Base-by-base conservation (phyloP, 768 basidiomycete genomes). In the Leccinum uliginosum region DNA sequence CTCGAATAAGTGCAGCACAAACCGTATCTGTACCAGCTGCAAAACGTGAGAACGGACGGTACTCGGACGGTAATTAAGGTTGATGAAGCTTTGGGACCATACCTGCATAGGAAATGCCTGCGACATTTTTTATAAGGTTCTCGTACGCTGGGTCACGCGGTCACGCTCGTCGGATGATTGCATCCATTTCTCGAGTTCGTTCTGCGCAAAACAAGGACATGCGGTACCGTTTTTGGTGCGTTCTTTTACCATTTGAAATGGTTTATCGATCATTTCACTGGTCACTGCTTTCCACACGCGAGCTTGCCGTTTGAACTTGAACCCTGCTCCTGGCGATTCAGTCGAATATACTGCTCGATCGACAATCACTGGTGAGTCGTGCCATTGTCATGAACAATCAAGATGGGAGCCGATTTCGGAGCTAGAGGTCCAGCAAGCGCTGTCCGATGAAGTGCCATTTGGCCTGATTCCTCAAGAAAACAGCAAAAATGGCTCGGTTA, bases 401-500 rank as follows among this genome's bases (percentile, higher is more conserved):
- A 35, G 11, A 29, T 23, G 17, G 29, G n/a, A 23, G 49, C 55
- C 40, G 48, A 59, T 23, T 7, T 40, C 12, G 29, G 48, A 45
- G 10, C 43, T 65, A 91, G 90, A 80, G 57, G 83, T 86, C 23
- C 84, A 86, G 59, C 67, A 76, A 45, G 70, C 78, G 15, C 69
- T 91, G 38, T 77, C 80, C 6, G 55, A 73, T 10, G 67, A 66
- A 6, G 65, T 72, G 15, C 71, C 74, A 29, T 75, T 83, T 50
- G 89, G 81, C 23, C 76, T 92, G 19, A 75, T 91, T 27, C 90
- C 90, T 26, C 86, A 89, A 68, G 89, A 93, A 70, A 93, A 93
- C 62, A 83, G 83, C 15, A 86, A 83, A 34, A 86, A 84, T 61
- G 90, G 90, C 12, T 75, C 74, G 17, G 90, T 93, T 11, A 72